Percentiles rank a stretch among this genome's conserved stretches.
These are phyloP conservation scores for Lepidium didymum DNA, from an alignment of 345 rosid species.

Conservation along the genomic window DNA sequence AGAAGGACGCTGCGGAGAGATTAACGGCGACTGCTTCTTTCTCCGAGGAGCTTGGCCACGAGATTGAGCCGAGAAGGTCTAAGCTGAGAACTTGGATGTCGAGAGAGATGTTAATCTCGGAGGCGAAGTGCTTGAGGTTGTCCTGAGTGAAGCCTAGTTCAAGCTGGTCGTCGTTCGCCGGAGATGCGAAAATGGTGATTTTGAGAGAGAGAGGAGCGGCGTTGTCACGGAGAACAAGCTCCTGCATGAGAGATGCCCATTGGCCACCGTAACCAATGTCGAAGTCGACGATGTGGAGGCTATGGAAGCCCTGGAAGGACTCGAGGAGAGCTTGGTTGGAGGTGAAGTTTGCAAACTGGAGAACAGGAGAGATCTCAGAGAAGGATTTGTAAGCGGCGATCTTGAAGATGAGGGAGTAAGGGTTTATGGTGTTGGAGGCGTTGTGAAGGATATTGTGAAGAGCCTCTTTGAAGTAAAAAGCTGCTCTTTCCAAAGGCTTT, in stretches of 20 bases:
- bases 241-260: constrained; percentile 96
- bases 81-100: constrained; percentile 59
- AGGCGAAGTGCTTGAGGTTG: constrained; percentile 62
- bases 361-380: constrained; percentile 82
- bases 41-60: constrained; percentile 38
- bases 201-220: constrained; percentile 49
- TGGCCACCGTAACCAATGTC: constrained; percentile 87
- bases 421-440: constrained; percentile 13
- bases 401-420: constrained; percentile 61
- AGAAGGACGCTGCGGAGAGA: constrained; percentile 56
- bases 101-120: constrained; percentile 56
- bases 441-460: constrained; percentile 46
- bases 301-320: constrained; percentile 51
- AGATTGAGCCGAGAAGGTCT: constrained; percentile 46
- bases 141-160: constrained; percentile 70
- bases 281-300: constrained; percentile 74
- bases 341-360: constrained; percentile 86
- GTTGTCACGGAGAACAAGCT: constrained; percentile 53
- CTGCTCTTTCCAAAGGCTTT: constrained; percentile 74
- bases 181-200: constrained; percentile 69
- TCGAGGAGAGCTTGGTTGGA: constrained; percentile 87
- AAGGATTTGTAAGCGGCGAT: constrained; percentile 85
- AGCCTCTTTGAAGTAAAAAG: constrained; percentile 86
- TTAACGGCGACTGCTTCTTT: constrained; percentile 67
- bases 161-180: constrained; percentile 40